phyloP scores from a whole-genome alignment of 2,329 filamentous ascomycete genomes.

The Aspergillus spinulosporus region DNA sequence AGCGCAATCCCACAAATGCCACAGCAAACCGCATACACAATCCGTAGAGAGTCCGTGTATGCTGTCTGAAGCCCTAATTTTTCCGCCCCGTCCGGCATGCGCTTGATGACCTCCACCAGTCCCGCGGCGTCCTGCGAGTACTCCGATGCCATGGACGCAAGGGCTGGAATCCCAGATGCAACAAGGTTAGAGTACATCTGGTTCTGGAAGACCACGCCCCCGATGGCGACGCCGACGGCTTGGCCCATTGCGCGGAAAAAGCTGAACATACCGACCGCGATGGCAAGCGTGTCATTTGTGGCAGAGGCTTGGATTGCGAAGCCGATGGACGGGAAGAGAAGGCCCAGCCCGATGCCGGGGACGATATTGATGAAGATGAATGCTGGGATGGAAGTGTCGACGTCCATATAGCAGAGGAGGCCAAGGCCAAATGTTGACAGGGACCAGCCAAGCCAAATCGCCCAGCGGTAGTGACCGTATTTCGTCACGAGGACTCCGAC shows the following conservation, averaged over 20 bases:
- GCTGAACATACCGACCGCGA: constrained; percentile 5
- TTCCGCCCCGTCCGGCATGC: not conserved
- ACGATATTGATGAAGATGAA: constrained; percentile 36
- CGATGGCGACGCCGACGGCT: constrained; percentile 10
- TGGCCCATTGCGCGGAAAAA: constrained; percentile 15
- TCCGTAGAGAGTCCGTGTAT: constrained; percentile 12
- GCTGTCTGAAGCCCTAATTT: constrained; percentile 8
- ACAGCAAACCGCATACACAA: constrained; percentile 11
- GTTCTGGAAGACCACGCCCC: constrained; percentile 11
- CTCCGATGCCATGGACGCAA: constrained; percentile 1
- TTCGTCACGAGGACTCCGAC: constrained; percentile 34
- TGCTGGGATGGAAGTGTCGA: constrained; percentile 25
- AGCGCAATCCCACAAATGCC: constrained; percentile 9
- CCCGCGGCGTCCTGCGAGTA: constrained; percentile 12
- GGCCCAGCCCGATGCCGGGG: constrained; percentile 27
- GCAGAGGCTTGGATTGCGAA: constrained; percentile 32
- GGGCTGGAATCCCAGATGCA: not conserved
- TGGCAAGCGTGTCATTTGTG: constrained; percentile 2
- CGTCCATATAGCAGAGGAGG: constrained; percentile 30
- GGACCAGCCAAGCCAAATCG: constrained; percentile 32
- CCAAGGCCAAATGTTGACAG: constrained; percentile 30
- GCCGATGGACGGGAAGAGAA: constrained; percentile 28
- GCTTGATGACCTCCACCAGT: constrained; percentile 2
- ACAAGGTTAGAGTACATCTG: constrained; percentile 8
- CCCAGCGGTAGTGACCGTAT: constrained; percentile 35